phyloP scores from a whole-genome alignment of 75 land plant species.

The Isoetes taiwanensis region DNA sequence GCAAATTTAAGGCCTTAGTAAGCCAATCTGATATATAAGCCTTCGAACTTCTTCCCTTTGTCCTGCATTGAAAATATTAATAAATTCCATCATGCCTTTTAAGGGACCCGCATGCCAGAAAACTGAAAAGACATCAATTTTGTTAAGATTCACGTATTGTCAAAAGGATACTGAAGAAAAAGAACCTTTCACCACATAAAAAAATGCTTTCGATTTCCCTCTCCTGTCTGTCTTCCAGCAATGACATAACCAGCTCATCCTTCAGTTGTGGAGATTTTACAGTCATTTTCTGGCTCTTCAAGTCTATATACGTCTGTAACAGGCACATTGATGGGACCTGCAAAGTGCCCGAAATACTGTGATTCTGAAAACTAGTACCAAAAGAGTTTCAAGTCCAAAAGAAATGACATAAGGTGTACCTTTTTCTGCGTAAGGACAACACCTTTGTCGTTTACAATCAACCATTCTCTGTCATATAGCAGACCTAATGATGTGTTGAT shows the following conservation, averaged over 20 bases:
- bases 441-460: constrained; percentile 41
- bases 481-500: constrained; percentile 43
- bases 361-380: neutral
- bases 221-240: constrained; percentile 17
- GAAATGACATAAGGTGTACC: constrained; percentile 19
- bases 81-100: too few relatives aligned
- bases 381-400: neutral
- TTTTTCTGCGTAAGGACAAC: constrained; percentile 85
- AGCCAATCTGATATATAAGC: too few relatives aligned
- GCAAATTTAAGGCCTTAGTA: constrained; percentile 45
- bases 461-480: constrained; percentile 82
- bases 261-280: constrained; percentile 49
- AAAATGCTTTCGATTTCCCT: constrained; percentile 25
- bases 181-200: constrained; percentile 57
- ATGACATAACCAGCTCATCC: constrained; percentile 33
- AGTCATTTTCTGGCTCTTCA: constrained; percentile 22
- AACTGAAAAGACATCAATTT: too few relatives aligned
- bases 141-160: too few relatives aligned
- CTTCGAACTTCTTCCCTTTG: too few relatives aligned
- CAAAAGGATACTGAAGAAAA: too few relatives aligned
- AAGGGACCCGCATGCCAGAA: too few relatives aligned
- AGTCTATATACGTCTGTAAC: constrained; percentile 52
- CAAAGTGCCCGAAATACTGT: neutral
- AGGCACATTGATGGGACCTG: constrained; percentile 73
- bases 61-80: too few relatives aligned